Base-by-base conservation (phyloP, 768 basidiomycete species). In the Dacryopinax primogenitus region DNA sequence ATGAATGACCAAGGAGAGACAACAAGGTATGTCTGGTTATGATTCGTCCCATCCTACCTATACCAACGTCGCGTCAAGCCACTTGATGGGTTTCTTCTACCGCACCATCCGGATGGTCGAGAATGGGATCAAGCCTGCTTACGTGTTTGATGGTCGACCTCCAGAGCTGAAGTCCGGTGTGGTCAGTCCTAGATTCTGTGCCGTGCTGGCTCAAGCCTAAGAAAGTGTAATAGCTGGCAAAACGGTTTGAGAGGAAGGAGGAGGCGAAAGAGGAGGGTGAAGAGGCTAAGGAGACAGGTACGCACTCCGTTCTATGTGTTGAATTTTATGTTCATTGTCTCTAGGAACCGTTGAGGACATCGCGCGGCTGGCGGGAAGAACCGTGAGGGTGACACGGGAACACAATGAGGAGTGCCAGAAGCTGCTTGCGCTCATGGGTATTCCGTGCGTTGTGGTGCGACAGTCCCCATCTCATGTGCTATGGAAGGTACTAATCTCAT, bases 21-120 rank as follows among this genome's bases (percentile, higher is more conserved):
- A 2, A 99, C 96, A 1, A 94, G 81, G 82, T 82, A 64, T 63
- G 74, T 67, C 21, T 7, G 16, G 16, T 6, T 7, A 15, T 18
- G 7, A 18, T 18, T 32, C 33, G 28, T 63, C 7, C 63, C 33
- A 16, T 11, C 18, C 28, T 1, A 35, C 23, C 13, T n/a, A 33
- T n/a, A n/a, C 45, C 18, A 37, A 16, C 23, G 28, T 18, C 11
- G 15, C 7, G 18, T 16, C 15, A 3, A 28, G 34, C 28, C 41
- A 99, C 76, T 79, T 99, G 12, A 97, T 98, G 93, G 96, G 96
- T 0, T 88, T 98, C 75, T 99, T 99, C 78, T 97, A 97, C 72
- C 83, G 94, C 37, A 99, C 96, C 0, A 90, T 99, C 66, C 83
- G 96, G 26, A 98, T 99, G 74, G 94, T 94, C 18, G 96, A 99